Percentiles rank a stretch among this genome's conserved stretches.
These are phyloP conservation scores for Croton laevigatus DNA, from an alignment of 441 rosid genomes.

Conservation along the genomic window DNA sequence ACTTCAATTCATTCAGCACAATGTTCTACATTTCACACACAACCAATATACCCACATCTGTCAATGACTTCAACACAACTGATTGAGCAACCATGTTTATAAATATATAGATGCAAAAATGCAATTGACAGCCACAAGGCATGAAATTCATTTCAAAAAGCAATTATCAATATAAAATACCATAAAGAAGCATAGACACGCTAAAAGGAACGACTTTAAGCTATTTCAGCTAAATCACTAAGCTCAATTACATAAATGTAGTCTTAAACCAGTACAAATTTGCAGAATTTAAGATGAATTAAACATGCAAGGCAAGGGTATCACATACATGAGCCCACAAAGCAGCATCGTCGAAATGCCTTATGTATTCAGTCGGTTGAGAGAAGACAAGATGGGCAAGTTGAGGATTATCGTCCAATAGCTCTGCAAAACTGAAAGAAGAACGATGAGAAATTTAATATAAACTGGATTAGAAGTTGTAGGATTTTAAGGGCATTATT, in stretches of 20 bases:
- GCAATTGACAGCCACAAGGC: not conserved
- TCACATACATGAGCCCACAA: slow-evolving; percentile 70
- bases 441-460: not conserved
- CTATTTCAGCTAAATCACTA: not conserved
- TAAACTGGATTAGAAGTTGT: not conserved
- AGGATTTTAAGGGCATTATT: not conserved
- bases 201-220: not conserved
- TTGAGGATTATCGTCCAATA: slow-evolving; percentile 57
- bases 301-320: not conserved
- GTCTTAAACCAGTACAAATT: not conserved
- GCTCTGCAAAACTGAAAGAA: slow-evolving; percentile 63
- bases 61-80: not conserved
- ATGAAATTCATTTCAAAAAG: not conserved
- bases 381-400: slow-evolving; percentile 61
- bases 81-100: not conserved
- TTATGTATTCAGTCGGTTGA: slow-evolving; percentile 53
- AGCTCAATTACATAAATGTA: not conserved
- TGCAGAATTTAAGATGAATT: not conserved
- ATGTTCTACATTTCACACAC: slow-evolving; percentile 48
- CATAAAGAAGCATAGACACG: not conserved
- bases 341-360: slow-evolving; percentile 66
- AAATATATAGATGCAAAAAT: not conserved
- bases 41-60: slow-evolving; percentile 17
- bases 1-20: slow-evolving; percentile 50
- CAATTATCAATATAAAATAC: no score